These are phyloP conservation scores for Acanthamoeba triangularis DNA, from an alignment of 208 protist genomes.

Conservation along the genomic window DNA sequence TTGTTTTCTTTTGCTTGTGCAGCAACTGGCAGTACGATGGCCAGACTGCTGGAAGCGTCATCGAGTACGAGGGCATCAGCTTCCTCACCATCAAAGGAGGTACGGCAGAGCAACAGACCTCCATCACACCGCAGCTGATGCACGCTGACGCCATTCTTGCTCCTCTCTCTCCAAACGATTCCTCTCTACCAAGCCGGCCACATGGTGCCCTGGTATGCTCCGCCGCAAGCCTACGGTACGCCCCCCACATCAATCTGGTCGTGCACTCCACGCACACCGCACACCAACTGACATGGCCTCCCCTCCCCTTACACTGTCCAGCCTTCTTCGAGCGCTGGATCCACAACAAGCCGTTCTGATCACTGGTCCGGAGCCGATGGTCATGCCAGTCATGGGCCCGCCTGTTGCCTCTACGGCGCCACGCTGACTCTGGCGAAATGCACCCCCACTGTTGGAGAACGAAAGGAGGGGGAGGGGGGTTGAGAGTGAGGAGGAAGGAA, in stretches of 20 bases:
- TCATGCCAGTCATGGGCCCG: no score
- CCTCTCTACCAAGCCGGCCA: background rate
- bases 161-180: no score
- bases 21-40: background rate
- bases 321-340: slow-evolving; percentile 24
- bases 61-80: slow-evolving; percentile 12
- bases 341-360: slow-evolving; percentile 27
- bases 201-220: slow-evolving; percentile 10
- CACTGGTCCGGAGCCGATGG: no score
- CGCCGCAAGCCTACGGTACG: background rate
- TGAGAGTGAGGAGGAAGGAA: background rate
- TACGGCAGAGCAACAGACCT: background rate
- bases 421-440: no score
- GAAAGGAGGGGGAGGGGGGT: background rate
- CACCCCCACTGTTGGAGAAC: no score
- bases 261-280: background rate
- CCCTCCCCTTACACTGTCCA: no score
- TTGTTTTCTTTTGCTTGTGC: background rate
- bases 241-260: background rate
- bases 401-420: no score
- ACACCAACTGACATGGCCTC: background rate
- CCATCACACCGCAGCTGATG: background rate
- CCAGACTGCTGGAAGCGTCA: background rate
- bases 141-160: no score
- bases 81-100: slow-evolving; percentile 39